Evolutionary conservation across 371 early-diverging fungal genomes (phyloP).

Genomic region (Entomophthora muscae): DNA sequence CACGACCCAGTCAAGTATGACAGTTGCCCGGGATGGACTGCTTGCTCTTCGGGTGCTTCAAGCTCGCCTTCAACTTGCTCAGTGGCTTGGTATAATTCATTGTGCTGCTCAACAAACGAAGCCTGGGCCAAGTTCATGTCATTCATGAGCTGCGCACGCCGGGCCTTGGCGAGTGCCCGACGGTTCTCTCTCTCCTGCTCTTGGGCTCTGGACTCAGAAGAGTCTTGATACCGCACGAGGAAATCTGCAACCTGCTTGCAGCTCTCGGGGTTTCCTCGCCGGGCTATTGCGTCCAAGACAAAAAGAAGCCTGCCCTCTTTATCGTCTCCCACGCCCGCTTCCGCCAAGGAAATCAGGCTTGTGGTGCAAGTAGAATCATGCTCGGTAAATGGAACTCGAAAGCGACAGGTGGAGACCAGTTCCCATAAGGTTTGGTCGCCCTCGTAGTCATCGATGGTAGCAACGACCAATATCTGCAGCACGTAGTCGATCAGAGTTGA

Average conservation of each 20-base stretch:
- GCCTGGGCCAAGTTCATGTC: constrained; percentile 78
- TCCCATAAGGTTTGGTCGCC: neutral
- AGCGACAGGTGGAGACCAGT: neutral
- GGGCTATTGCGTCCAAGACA: neutral
- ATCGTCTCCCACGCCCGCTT: neutral
- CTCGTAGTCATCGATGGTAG: constrained; percentile 39
- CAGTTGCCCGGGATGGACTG: constrained; percentile 17
- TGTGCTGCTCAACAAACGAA: constrained; percentile 67
- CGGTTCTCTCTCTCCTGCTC: constrained; percentile 32
- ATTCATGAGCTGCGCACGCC: constrained; percentile 76
- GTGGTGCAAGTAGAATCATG: neutral
- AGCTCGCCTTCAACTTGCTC: constrained; percentile 18
- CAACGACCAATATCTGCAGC: constrained; percentile 47
- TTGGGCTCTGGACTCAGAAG: neutral
- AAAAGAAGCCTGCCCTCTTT: neutral
- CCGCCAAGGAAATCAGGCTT: neutral
- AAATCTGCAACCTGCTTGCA: neutral
- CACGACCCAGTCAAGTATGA: constrained; percentile 68
- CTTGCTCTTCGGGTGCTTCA: constrained; percentile 10
- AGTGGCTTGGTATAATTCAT: constrained; percentile 31
- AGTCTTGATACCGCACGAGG: neutral
- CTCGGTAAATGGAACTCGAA: neutral
- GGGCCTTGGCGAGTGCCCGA: constrained; percentile 46
- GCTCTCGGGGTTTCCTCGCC: neutral
- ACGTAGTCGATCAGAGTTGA: constrained; percentile 39